Evolutionary conservation across 116 monocot genomes (phyloP).

Genomic region (Papilionanthe hybrid): DNA sequence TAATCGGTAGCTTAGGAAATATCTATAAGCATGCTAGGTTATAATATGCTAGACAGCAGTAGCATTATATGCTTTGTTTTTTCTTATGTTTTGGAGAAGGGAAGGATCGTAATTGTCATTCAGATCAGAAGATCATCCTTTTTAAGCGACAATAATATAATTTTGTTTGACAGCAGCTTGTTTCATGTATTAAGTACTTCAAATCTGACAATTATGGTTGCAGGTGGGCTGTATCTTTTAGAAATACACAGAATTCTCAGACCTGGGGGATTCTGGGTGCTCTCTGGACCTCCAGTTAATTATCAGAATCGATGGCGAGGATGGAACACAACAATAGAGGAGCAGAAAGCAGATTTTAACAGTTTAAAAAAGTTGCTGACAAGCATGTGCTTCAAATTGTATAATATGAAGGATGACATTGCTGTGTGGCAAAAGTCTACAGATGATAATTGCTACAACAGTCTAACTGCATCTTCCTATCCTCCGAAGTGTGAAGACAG

Average conservation of each 20-base stretch:
- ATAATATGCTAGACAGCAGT: not conserved
- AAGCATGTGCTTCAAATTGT: constrained; percentile 91
- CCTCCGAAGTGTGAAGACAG: constrained; percentile 89
- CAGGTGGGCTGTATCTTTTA: constrained; percentile 80
- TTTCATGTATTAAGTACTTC: not conserved
- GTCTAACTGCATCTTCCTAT: constrained; percentile 37
- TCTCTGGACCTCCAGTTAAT: constrained; percentile 85
- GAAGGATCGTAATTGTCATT: not conserved
- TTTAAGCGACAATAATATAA: not conserved
- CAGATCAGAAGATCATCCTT: not conserved
- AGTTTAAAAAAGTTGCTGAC: constrained; percentile 66
- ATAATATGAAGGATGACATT: constrained; percentile 84
- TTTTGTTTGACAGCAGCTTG: not conserved
- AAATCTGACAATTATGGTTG: constrained; percentile 10
- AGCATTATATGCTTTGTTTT: not conserved
- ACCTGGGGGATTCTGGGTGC: constrained; percentile 90
- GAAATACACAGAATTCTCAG: constrained; percentile 87
- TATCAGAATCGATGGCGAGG: constrained; percentile 89
- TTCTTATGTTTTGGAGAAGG: not conserved
- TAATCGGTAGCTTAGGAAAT: not conserved
- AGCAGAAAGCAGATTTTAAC: constrained; percentile 75
- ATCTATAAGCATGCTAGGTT: not conserved
- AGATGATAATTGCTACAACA: constrained; percentile 64
- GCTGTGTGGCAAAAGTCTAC: constrained; percentile 87
- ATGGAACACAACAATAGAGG: constrained; percentile 85